Base-by-base conservation (phyloP, 257 asterid genomes). In the Solanum gracilifrons region DNA sequence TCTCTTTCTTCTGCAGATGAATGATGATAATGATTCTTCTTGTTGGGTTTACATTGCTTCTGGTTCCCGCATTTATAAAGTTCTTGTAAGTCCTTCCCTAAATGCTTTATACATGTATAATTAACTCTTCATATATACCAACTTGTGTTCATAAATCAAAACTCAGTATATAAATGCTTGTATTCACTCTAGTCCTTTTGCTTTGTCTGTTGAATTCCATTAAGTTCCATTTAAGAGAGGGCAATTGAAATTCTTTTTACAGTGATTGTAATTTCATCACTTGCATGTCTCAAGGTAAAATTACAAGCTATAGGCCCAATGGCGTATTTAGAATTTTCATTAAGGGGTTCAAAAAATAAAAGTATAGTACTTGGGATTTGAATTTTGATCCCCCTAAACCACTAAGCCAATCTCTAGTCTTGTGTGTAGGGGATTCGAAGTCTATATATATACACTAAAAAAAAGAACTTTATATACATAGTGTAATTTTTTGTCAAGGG, bases 31-130 rank as follows among this genome's bases (percentile, higher is more conserved):
- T 74, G 92, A 69, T 25, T 87, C 93, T 5, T 93, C 96, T 89
- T 95, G 98, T 90, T 93, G 96, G 93, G 93, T 96, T 87, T 97
- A 95, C 90, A 74, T 97, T 82, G 98, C 99, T 87, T 95, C 98
- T 86, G 98, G 92, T 68, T 92, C 92, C 88, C 91, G 88, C 75
- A 64, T 95, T 84, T 95, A 95, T 92, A 94, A 89, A 90, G 87
- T 95, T 83, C 92, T 68, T 23, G 99, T 96, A 90, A 87, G 93
- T 64, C 74, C 39, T 85, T 13, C 0, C 10, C 84, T 1, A 13
- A 41, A n/a, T 15, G 32, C 64, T 3, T 55, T 55, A 0, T 55
- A 55, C n/a, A 55, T 7, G 1, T 55, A 18, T 29, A 9, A 23
- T 60, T 60, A 0, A 60, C 21, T 21, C 0, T 36, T 21, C 82